phyloP scores from a whole-genome alignment of 345 rosid species.

The Combretum micranthum region DNA sequence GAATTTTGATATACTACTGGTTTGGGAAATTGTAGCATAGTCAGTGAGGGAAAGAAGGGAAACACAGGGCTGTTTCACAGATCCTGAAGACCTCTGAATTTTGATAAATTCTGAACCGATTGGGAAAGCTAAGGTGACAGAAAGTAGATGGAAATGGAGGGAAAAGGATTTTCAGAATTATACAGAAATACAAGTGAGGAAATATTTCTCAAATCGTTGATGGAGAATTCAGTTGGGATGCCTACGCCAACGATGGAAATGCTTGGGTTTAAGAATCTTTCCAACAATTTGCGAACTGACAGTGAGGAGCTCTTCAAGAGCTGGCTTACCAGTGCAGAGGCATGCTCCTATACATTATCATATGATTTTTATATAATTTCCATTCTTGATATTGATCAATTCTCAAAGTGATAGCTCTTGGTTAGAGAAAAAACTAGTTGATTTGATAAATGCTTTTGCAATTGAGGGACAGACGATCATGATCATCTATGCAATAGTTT shows the following conservation, averaged over 20 bases:
- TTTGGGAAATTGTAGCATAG: constrained; percentile 15
- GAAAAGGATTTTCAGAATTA: constrained; percentile 37
- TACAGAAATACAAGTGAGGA: constrained; percentile 63
- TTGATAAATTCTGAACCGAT: constrained; percentile 5
- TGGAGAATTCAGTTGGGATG: constrained; percentile 53
- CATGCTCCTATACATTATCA: constrained; percentile 20
- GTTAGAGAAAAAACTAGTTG: too few relatives aligned
- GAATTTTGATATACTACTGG: too few relatives aligned
- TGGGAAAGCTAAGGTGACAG: constrained; percentile 20
- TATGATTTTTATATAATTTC: constrained; percentile 1
- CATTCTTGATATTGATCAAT: background rate
- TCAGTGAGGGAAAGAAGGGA: constrained; percentile 18
- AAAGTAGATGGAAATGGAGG: constrained; percentile 34
- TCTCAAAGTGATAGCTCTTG: too few relatives aligned
- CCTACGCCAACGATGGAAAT: constrained; percentile 49
- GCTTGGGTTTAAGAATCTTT: constrained; percentile 48
- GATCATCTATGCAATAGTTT: too few relatives aligned
- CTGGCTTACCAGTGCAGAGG: constrained; percentile 80
- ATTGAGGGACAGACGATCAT: too few relatives aligned
- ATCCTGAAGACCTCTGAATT: constrained; percentile 12
- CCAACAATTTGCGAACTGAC: constrained; percentile 46
- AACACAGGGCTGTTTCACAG: constrained; percentile 13
- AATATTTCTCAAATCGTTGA: constrained; percentile 48
- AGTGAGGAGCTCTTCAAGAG: constrained; percentile 74
- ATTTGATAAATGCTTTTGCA: too few relatives aligned